Base-by-base conservation (phyloP, 2,329 filamentous ascomycete species). In the Clarireedia monteithiana region DNA sequence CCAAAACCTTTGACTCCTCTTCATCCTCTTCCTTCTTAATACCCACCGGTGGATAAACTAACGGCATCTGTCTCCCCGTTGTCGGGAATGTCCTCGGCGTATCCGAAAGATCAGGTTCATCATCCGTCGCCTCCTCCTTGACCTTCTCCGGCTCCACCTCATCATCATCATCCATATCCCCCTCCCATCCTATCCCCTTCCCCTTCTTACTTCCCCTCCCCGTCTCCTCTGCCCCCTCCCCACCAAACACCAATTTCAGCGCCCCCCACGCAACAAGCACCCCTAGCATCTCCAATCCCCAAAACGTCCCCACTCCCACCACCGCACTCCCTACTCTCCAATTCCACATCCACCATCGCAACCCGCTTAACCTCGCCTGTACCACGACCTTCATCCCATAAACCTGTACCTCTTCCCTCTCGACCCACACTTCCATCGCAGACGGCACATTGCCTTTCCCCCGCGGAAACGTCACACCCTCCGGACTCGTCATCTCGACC, bases 261-360 rank as follows among this genome's bases (percentile, higher is more conserved):
- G 88, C 63, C 0, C 79, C 68, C 86, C 89, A 95, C 0, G 81
- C 84, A 0, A 84, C 39, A 1, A 77, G 74, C 68, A 88, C 81
- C 44, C 85, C 86, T 0, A 83, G 61, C 65, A 95, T 77, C 67
- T 92, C 90, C 12, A 83, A 81, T 1, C 74, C 68, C 90, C 91
- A 97, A 71, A 96, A 96, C 0, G 81, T 63, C 0, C 75, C 70
- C 0, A 85, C 88, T 64, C 91, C 87, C 0, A 85, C 66, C 0
- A 87, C 52, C 57, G 90, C 91, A 5, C 84, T 84, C 1, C 83
- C 69, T 38, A 94, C 66, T 12, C 87, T 83, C 73, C 92, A 86
- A 59, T 89, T 84, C 66, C 94, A 94, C 88, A 99, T 95, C 55
- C 91, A 65, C 83, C 88, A 94, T 49, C 87, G 76, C 59, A 96